Conservation (phyloP, 345 rosid genomes). For the Noccaea bulbosa region DNA sequence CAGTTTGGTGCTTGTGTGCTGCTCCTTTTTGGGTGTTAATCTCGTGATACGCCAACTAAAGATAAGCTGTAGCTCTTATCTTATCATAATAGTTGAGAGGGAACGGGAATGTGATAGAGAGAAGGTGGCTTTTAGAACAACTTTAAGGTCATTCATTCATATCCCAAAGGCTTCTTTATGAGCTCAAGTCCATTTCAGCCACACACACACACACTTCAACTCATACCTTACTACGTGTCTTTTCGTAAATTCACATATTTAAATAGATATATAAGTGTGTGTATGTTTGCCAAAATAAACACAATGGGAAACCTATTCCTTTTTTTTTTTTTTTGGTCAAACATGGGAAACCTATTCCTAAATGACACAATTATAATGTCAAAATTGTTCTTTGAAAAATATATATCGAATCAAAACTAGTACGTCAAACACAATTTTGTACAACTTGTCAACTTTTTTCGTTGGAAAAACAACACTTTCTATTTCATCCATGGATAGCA, state of each 20-base stretch:
- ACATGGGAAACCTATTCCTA: constrained; percentile 13
- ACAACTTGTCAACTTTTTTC: not conserved
- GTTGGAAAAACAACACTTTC: too few relatives aligned
- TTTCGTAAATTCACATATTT: constrained; percentile 20
- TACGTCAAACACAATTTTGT: not conserved
- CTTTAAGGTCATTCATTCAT: constrained; percentile 31
- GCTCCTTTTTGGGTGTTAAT: constrained; percentile 15
- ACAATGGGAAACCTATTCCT: constrained; percentile 8
- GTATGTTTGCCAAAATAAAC: not conserved
- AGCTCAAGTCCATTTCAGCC: constrained; percentile 37
- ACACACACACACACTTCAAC: constrained; percentile 34
- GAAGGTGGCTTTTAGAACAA: constrained; percentile 39
- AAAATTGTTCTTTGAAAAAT: not conserved
- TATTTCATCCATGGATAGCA: too few relatives aligned
- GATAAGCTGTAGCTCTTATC: constrained; percentile 40
- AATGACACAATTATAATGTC: constrained; percentile 13
- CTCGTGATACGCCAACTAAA: constrained; percentile 32
- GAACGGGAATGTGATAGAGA: not conserved
- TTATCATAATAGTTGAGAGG: constrained; percentile 29
- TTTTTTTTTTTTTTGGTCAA: too few relatives aligned
- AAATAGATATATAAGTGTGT: not conserved
- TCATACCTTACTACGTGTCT: constrained; percentile 30
- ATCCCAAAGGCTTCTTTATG: constrained; percentile 29
- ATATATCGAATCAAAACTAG: not conserved
- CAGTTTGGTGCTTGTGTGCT: constrained; percentile 14